Evolutionary conservation across 2,329 filamentous ascomycete genomes (phyloP), one percentile per base, ranked within the genome.

Genomic region (Colletotrichum tofieldiae): DNA sequence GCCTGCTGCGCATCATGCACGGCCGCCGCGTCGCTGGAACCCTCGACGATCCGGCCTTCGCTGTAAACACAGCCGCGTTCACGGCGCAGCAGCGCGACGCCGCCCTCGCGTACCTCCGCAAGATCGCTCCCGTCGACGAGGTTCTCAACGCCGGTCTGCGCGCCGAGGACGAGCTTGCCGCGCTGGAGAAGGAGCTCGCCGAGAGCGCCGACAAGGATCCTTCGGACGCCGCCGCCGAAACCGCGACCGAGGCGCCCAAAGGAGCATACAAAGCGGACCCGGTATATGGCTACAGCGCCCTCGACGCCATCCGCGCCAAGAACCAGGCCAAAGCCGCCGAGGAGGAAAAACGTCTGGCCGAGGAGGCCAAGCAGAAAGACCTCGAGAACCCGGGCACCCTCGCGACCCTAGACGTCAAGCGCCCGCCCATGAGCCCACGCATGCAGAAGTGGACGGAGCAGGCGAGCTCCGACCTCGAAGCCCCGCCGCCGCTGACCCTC

Each of bases 11-110:
- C 64, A 88, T 92, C 61, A 80, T 92, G 16, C 91, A 93, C 77
- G 91, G 90, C 11, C 86, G 90, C 45, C 85, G 91, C 51, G 89
- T 93, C 29, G 89, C 90, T 9, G 91, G 91, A 43, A 91, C 90
- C 3, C 82, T 92, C 52, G 86, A 90, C 14, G 90, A 92, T 76
- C 90, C 90, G 2, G 82, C 81, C 5, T 84, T 88, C 59, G 80
- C 81, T 45, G 74, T 81, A 35, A 86, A 89, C 74, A 90, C 88
- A 37, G 80, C 80, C 2, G 76, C 79, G 12, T 91, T 83, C 74
- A 80, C 81, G 11, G 65, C 79, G 2, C 72, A 79, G 1, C 84
- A 89, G 71, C 81, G 86, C 20, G 78, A 80, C 20, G 83, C 77
- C 52, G 90, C 85, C 0, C 81, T 93, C 67, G 80, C 79, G 43